Evolutionary conservation across 441 rosid species (phyloP).

Genomic region (Populus hybrid): DNA sequence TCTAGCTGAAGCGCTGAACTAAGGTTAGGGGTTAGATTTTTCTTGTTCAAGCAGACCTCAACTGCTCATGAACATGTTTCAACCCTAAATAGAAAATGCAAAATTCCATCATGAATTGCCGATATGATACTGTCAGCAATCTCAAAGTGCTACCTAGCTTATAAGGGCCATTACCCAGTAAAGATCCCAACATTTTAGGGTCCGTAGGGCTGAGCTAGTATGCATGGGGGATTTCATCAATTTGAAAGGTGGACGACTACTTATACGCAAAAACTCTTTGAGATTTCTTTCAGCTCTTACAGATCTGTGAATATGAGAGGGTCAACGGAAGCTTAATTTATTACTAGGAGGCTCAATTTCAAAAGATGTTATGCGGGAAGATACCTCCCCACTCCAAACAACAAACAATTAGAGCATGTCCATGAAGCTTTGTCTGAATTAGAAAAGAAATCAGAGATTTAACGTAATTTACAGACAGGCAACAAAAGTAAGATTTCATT

Average conservation of each 20-base stretch:
- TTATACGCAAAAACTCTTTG: not conserved
- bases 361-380: not conserved
- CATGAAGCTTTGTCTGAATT: not conserved
- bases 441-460: not conserved
- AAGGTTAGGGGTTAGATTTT: slow-evolving; percentile 1
- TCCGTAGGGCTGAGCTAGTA: not conserved
- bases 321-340: not conserved
- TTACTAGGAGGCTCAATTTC: not conserved
- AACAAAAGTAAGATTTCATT: not conserved
- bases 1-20: not conserved
- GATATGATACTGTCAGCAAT: not conserved
- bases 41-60: not conserved
- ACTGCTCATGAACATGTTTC: not conserved
- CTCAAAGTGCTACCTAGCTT: not conserved
- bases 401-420: not conserved
- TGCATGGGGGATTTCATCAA: not conserved
- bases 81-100: not conserved
- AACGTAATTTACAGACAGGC: not conserved
- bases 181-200: not conserved
- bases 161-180: not conserved
- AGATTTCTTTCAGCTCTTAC: not conserved
- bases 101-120: not conserved
- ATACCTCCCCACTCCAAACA: not conserved
- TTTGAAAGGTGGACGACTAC: not conserved
- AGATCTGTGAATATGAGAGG: not conserved